phyloP scores from a whole-genome alignment of 2,329 filamentous ascomycete genomes.

The Xylogone sp. region DNA sequence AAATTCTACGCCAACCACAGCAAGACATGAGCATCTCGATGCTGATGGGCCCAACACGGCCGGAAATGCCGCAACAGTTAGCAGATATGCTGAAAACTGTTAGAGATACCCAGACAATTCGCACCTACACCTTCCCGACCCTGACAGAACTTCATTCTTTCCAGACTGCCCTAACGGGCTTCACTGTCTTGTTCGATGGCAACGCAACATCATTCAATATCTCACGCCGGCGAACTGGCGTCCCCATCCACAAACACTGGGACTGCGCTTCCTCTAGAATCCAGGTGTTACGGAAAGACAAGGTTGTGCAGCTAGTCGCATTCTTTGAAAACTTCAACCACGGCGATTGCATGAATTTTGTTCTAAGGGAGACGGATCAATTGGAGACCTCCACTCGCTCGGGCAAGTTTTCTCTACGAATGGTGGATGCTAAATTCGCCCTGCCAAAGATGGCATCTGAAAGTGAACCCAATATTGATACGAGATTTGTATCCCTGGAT shows the following conservation, averaged over 20 bases:
- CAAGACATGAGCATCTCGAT: constrained; percentile 74
- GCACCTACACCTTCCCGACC: constrained; percentile 66
- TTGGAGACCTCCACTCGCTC: constrained; percentile 67
- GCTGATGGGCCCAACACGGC: constrained; percentile 60
- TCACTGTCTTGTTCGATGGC: constrained; percentile 69
- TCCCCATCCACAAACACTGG: constrained; percentile 93
- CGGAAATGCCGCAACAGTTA: constrained; percentile 60
- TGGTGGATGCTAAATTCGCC: constrained; percentile 89
- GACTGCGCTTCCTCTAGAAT: constrained; percentile 76
- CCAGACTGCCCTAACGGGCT: constrained; percentile 76
- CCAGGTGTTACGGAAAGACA: constrained; percentile 75
- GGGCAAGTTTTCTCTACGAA: constrained; percentile 68
- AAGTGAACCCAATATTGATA: constrained; percentile 50
- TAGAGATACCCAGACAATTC: constrained; percentile 57
- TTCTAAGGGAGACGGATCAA: constrained; percentile 77
- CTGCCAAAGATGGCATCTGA: constrained; percentile 58
- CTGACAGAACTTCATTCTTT: constrained; percentile 72
- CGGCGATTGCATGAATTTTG: constrained; percentile 85
- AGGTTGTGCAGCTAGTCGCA: constrained; percentile 71
- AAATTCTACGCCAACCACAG: constrained; percentile 69
- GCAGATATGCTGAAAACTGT: constrained; percentile 44
- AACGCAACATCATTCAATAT: constrained; percentile 75
- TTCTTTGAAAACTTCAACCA: constrained; percentile 89
- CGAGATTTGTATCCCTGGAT: constrained; percentile 79
- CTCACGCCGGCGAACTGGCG: constrained; percentile 79